A percentile compares a stretch with the other conserved stretches of the same genome.
These are phyloP conservation scores for Domatiomyces globalis DNA, from an alignment of 2,329 filamentous ascomycete genomes.

Conservation along the genomic window DNA sequence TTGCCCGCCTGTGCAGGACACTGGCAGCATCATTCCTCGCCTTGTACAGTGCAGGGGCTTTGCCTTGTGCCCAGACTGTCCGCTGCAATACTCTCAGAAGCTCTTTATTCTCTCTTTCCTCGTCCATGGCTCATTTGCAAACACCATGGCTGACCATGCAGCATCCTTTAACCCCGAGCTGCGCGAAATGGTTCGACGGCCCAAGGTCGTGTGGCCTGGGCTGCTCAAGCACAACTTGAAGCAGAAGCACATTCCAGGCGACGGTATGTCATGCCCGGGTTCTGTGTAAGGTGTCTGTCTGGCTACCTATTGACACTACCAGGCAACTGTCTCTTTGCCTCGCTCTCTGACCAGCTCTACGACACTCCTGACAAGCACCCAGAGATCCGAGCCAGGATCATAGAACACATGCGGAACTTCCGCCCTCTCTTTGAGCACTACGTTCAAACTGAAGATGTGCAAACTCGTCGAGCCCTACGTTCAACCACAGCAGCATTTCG, in stretches of 20 bases:
- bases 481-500: slow-evolving; percentile 32
- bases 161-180: slow-evolving; percentile 11
- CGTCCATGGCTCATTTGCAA: slow-evolving; percentile 15
- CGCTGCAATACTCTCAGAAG: neutral
- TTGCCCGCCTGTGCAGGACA: neutral
- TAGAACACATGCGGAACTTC: slow-evolving; percentile 48
- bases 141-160: slow-evolving; percentile 19
- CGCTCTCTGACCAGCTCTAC: slow-evolving; percentile 52
- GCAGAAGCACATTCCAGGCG: slow-evolving; percentile 17
- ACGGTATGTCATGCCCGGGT: slow-evolving; percentile 9
- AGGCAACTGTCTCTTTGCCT: slow-evolving; percentile 60
- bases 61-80: neutral
- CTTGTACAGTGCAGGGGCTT: neutral
- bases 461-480: slow-evolving; percentile 16
- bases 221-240: slow-evolving; percentile 16
- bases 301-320: slow-evolving; percentile 1
- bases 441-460: slow-evolving; percentile 40
- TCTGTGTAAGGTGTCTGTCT: neutral
- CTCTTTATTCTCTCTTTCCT: slow-evolving; percentile 1
- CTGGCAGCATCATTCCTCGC: neutral
- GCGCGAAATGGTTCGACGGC: slow-evolving; percentile 19
- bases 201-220: slow-evolving; percentile 18
- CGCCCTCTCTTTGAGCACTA: slow-evolving; percentile 51
- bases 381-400: slow-evolving; percentile 45
- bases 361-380: slow-evolving; percentile 43